Evolutionary conservation across 306 rosid genomes (phyloP), one percentile per base, ranked within the genome.

Genomic region (Mimosa pudica): DNA sequence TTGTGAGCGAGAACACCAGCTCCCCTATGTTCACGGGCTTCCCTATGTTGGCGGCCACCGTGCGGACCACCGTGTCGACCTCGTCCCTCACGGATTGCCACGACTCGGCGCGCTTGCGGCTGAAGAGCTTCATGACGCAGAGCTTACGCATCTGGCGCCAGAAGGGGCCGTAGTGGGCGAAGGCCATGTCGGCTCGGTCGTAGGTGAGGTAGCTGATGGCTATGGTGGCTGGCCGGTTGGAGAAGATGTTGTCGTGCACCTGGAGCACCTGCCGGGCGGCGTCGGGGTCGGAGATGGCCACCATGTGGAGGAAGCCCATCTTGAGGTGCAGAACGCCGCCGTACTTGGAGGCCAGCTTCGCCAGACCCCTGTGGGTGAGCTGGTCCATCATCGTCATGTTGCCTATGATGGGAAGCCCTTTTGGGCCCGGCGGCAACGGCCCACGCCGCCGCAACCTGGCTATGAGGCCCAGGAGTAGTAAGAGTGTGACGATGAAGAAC

Each of bases 141-240:
- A 93, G 78, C 82, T 91, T 93, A 0, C 97, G 61, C 97, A 93
- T 93, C 86, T 93, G 98, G 1, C 97, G 90, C 98, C 98, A 93
- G 64, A 88, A 91, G 11, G 98, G 93, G 0, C 97, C 98, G 52
- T 93, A 91, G 89, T 91, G 87, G 4, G 98, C 93, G 5, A 93
- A 93, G 0, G 93, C 97, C 98, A 93, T 93, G 89, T 93, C 98
- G 0, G 97, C 92, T 0, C 93, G 92, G 66, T 88, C 86, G 70
- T 93, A 91, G 17, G 98, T 89, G 0, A 93, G 85, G 80, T 91
- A 93, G 36, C 84, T 85, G 42, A 93, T 91, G 74, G 98, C 94
- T 24, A 91, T 66, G 14, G 90, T 89, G 6, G 98, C 89, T 0
- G 98, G 98, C 1, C 97, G 89, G 67, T 93, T 93, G 0, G 97